Evolutionary conservation across 257 asterid genomes (phyloP).

Genomic region (Fraxinus excelsior): DNA sequence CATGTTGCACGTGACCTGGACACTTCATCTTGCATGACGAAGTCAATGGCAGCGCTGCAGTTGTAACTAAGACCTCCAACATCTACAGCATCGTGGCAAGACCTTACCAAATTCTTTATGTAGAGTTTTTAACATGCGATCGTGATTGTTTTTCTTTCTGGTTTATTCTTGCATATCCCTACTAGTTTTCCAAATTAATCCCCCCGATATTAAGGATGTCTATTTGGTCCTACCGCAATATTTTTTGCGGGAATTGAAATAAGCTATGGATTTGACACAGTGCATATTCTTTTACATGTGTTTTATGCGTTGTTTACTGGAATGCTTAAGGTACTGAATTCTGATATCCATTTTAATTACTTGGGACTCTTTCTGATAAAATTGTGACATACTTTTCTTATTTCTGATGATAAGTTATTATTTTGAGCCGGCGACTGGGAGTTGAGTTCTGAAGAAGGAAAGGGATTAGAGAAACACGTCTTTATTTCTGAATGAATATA

Average conservation of each 20-base stretch:
- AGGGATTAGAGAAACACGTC: no score
- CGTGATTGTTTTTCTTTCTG: neutral
- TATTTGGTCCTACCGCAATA: neutral
- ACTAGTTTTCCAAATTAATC: no score
- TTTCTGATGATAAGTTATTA: no score
- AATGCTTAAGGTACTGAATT: neutral
- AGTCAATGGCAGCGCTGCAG: conserved; percentile 77
- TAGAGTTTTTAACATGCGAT: neutral
- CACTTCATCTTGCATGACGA: conserved; percentile 84
- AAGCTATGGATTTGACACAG: neutral
- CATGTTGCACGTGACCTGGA: conserved; percentile 73
- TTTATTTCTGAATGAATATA: no score
- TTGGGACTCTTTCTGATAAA: no score
- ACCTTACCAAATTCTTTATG: neutral
- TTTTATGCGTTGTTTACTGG: neutral
- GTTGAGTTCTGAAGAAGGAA: no score
- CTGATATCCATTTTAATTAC: neutral
- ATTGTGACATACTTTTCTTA: no score
- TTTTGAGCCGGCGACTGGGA: no score
- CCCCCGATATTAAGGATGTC: neutral
- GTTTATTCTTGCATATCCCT: no score
- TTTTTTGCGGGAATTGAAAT: neutral
- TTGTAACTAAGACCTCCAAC: conserved; percentile 37
- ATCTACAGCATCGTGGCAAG: neutral
- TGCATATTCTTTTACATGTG: neutral